These are phyloP conservation scores for Brassica nigra DNA, from an alignment of 345 rosid genomes.

Conservation along the genomic window DNA sequence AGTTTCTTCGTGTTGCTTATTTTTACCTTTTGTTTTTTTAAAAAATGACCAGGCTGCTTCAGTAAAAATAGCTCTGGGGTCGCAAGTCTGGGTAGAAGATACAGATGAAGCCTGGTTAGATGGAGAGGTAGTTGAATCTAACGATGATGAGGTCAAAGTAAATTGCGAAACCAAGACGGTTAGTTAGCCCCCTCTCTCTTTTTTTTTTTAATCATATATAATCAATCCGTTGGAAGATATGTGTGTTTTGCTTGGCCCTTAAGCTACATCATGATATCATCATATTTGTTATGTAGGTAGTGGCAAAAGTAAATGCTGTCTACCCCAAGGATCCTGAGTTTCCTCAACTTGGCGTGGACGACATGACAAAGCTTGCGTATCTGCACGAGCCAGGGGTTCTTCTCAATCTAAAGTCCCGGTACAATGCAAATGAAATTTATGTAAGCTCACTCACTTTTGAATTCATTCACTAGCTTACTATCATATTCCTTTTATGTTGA, in stretches of 20 bases:
- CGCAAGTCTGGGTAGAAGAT: slow-evolving; percentile 90
- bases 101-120: slow-evolving; percentile 82
- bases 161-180: slow-evolving; percentile 70
- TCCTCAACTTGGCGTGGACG: slow-evolving; percentile 88
- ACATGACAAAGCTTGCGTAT: slow-evolving; percentile 95
- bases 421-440: slow-evolving; percentile 83
- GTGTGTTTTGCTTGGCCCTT: neutral
- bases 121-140: slow-evolving; percentile 71
- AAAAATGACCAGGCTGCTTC: slow-evolving; percentile 44
- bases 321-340: slow-evolving; percentile 86
- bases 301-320: slow-evolving; percentile 56
- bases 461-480: neutral
- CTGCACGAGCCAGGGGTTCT: slow-evolving; percentile 97
- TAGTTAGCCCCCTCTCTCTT: slow-evolving; percentile 25
- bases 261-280: slow-evolving; percentile 21
- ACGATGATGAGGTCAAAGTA: slow-evolving; percentile 59
- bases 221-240: neutral
- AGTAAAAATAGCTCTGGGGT: slow-evolving; percentile 53
- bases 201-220: neutral
- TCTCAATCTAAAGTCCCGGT: slow-evolving; percentile 72
- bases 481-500: neutral
- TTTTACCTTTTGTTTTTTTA: neutral
- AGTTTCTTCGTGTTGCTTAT: neutral
- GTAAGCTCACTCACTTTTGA: slow-evolving; percentile 49
- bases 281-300: slow-evolving; percentile 50